phyloP scores from a whole-genome alignment of 106 monocot species.

The Dactylorhiza incarnata region DNA sequence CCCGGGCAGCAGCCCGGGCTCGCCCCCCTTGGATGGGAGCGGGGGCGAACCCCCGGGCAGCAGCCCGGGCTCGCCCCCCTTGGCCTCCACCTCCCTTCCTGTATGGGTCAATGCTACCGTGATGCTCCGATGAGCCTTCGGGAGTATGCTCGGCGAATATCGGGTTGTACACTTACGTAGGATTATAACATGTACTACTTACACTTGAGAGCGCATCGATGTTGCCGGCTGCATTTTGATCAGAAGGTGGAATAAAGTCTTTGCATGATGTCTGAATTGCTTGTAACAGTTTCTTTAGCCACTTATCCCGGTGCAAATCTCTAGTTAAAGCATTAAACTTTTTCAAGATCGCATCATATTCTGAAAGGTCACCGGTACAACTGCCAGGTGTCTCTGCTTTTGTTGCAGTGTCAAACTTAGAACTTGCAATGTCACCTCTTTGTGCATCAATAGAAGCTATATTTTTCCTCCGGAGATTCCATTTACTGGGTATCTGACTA shows the following conservation, averaged over 20 bases:
- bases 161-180: no score
- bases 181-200: slow-evolving; percentile 15
- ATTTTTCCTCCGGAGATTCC: slow-evolving; percentile 43
- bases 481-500: slow-evolving; percentile 31
- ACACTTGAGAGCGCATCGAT: slow-evolving; percentile 21
- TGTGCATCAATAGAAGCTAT: slow-evolving; percentile 49
- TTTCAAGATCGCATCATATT: slow-evolving; percentile 38
- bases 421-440: slow-evolving; percentile 24
- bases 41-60: no score
- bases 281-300: slow-evolving; percentile 80
- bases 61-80: no score
- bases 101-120: no score
- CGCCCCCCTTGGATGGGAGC: no score
- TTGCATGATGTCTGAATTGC: slow-evolving; percentile 49
- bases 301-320: slow-evolving; percentile 66
- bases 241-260: slow-evolving; percentile 9
- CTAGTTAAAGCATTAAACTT: slow-evolving; percentile 72
- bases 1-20: no score
- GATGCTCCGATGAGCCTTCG: no score
- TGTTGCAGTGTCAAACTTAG: slow-evolving; percentile 24
- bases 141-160: no score
- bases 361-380: slow-evolving; percentile 45
- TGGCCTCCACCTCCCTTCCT: no score
- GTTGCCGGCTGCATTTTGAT: slow-evolving; percentile 13
- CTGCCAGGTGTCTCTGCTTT: slow-evolving; percentile 73